Evolutionary conservation across 2,329 filamentous ascomycete species (phyloP), one percentile per base, ranked within the genome.

Genomic region (Colletotrichum orchidophilum): DNA sequence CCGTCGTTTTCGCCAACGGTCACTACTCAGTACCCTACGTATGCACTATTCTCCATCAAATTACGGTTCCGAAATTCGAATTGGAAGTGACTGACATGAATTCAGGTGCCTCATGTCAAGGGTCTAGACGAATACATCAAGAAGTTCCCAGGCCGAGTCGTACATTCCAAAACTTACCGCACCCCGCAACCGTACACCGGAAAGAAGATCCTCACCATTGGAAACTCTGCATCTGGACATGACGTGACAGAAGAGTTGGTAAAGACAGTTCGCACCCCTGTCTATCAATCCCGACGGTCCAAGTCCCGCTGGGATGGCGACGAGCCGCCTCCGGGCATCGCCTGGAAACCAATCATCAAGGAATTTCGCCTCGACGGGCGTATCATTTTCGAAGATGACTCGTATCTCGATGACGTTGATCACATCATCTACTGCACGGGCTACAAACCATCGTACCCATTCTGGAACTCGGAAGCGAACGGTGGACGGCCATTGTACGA

Each of bases 271-370:
- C 71, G 77, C 0, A 78, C 79, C 0, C 87, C 87, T 0, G 80
- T 90, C 1, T 86, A 86, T 70, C 84, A 87, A 66, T 90, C 88
- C 0, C 80, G 86, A 2, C 80, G 87, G 11, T 86, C 86, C 1
- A 78, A 76, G 3, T 84, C 83, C 0, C 80, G 82, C 5, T 89
- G 87, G 83, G 87, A 90, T 58, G 86, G 86, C 12, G 77, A 82
- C 31, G 66, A 77, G 8, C 86, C 88, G 1, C 84, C 84, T 0
- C 39, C 75, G 0, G 87, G 86, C 0, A 83, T 89, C 5, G 81
- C 75, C 6, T 90, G 88, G 88, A 89, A 88, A 73, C 86, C 87
- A 0, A 74, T 87, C 12, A 83, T 91, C 53, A 78, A 74, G 1
- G 80, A 83, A 33, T 90, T 83, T 74, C 73, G 78, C 27, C 11